Evolutionary conservation across 495 filamentous ascomycete genomes (phyloP).

Genomic region (Cenococcum geophilum): DNA sequence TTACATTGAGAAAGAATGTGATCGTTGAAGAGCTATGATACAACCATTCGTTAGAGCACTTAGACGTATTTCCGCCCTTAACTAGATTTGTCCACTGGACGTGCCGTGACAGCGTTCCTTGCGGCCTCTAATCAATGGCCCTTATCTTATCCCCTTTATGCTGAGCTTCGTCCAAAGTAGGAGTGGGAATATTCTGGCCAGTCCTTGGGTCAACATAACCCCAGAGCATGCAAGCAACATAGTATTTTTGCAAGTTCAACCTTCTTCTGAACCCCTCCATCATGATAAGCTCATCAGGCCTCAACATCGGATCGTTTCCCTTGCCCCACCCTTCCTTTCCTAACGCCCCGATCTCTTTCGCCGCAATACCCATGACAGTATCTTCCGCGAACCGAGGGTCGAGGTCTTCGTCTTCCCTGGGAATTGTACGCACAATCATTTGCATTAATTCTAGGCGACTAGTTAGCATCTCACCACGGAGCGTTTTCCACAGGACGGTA

Average conservation of each 20-base stretch:
- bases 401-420: neutral
- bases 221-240: no score
- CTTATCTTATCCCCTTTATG: no score
- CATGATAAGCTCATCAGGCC: neutral
- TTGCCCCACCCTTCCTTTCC: neutral
- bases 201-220: no score
- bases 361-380: neutral
- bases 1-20: no score
- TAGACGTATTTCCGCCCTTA: no score
- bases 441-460: neutral
- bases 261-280: neutral
- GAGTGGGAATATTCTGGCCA: no score
- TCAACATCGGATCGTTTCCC: neutral
- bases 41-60: no score
- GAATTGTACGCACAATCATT: neutral
- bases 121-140: no score
- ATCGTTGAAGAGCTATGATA: no score
- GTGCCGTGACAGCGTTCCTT: no score
- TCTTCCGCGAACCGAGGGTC: neutral
- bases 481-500: slow-evolving; percentile 44
- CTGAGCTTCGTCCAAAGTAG: no score
- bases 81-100: no score
- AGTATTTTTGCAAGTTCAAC: neutral
- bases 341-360: neutral
- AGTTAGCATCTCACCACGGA: slow-evolving; percentile 27